Base-by-base conservation (phyloP, 2,329 filamentous ascomycete species). In the Trichoderma sp. region DNA sequence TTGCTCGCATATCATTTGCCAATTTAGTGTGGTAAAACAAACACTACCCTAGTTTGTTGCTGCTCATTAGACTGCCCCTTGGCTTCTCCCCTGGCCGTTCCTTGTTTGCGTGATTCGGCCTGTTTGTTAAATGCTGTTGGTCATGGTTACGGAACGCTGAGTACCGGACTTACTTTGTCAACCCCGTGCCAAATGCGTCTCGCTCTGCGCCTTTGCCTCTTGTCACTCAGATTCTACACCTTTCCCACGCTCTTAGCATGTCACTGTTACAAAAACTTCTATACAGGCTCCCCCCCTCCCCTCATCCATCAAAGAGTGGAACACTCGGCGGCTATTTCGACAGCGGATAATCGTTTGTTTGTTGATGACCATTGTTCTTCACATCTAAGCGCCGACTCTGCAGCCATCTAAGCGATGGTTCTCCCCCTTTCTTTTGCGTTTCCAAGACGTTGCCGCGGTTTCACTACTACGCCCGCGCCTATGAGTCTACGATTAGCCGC, bases 341-440 rank as follows among this genome's bases (percentile, higher is more conserved):
- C 32, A 26, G 49, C 56, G 46, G 46, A 46, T 49, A 52, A 37
- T 68, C 51, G n/a, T 13, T 14, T 43, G 28, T 51, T 54, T 58
- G 55, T 46, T 66, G 26, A 68, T 34, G 30, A 37, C 32, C 59
- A 52, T 67, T 63, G 66, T 52, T 68, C 49, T 70, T 74, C 69
- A 70, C 71, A 70, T 73, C 70, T 76, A 76, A 76, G 75, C 75
- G 75, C 75, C 72, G 59, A 70, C 52, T 63, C 51, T 34, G 63
- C 55, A 37, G n/a, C 63, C 63, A 59, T 34, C 37, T 26, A 24
- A 16, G 24, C 32, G 52, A 28, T 37, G 52, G 11, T 30, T 13
- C 13, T 66, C 11, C 21, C 46, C 56, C 34, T 61, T 59, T 54
- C 64, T 69, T 52, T 49, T 63, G n/a, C 59, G 61, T 63, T 60